Evolutionary conservation across 2,329 filamentous ascomycete species (phyloP), one percentile per base, ranked within the genome.

Genomic region (Anthostomella pinea): DNA sequence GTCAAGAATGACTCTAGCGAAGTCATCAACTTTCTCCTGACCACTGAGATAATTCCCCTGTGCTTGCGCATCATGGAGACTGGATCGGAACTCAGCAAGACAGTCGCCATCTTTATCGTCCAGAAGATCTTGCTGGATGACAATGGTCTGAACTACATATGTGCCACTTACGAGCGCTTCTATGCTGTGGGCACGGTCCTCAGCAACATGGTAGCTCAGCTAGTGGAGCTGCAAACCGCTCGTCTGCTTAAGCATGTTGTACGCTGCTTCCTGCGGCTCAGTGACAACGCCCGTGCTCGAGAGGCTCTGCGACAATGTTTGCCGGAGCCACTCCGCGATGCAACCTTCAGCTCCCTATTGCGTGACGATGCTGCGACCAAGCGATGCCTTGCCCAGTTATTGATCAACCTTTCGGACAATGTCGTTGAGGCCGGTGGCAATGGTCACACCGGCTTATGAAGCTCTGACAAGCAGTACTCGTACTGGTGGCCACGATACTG

Each of bases 61-160:
- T 98, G 93, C 64, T 81, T 98, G 28, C 83, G 93, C 43, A 98
- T 98, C 58, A 98, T 98, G 93, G 93, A 98, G 70, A 98, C 93
- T 0, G 93, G 93, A 32, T 96, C 90, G 1, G 93, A 98, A 66
- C 77, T 98, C 43, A 96, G 89, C 73, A 98, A 98, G 73, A 98
- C 93, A 1, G 93, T 98, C 10, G 93, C 93, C 40, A 98, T 98
- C 56, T 98, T 98, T 70, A 98, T 98, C 55, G 93, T 98, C 13
- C 93, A 98, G 67, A 98, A 98, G 75, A 98, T 98, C 17, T 70
- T 98, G 34, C 78, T 98, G 3, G 93, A 98, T 59, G 93, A 98
- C 56, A 91, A 95, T 55, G 93, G 93, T 4, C 76, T 98, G 45
- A 93, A 93, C 57, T 98, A 98, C 65, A 98, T 98, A 41, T 98